These are phyloP conservation scores for Puccinia novopanici DNA, from an alignment of 1,284 basidiomycete species.

Conservation along the genomic window DNA sequence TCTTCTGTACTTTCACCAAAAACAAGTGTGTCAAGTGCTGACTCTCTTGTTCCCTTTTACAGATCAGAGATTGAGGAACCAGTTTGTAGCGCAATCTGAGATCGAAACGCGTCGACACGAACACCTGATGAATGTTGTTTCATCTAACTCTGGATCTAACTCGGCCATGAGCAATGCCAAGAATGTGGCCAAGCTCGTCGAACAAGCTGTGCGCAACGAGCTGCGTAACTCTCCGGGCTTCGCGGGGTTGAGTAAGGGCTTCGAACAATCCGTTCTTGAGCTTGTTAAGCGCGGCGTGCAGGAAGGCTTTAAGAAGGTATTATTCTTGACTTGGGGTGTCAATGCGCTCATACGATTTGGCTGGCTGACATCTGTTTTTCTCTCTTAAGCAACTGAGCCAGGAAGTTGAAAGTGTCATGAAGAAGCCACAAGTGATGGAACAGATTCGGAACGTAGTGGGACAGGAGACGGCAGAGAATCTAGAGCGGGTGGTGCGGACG, in stretches of 20 bases:
- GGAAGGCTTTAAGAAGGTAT: constrained; percentile 24
- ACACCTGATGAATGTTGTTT: not conserved
- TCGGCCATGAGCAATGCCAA: not conserved
- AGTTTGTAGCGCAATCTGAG: not conserved
- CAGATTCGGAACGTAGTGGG: not conserved
- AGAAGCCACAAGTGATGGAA: constrained; percentile 7
- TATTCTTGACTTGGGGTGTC: not conserved
- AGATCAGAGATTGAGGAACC: constrained; percentile 17
- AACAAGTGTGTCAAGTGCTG: too few species aligned
- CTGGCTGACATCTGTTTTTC: not conserved
- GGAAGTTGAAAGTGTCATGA: not conserved
- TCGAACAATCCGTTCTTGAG: constrained; percentile 1
- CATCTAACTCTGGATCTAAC: not conserved
- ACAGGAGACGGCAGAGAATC: not conserved
- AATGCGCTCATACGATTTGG: not conserved
- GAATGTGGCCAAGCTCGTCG: not conserved
- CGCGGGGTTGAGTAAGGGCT: not conserved
- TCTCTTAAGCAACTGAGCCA: not conserved
- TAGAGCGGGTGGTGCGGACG: not conserved
- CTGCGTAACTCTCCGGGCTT: not conserved
- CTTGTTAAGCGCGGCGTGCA: not conserved
- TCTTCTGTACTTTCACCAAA: too few species aligned
- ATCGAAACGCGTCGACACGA: constrained; percentile 27
- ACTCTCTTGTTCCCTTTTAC: not conserved
- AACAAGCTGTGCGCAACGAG: not conserved